These are phyloP conservation scores for Marasmius sp. DNA, from an alignment of 1,284 basidiomycete species.

Conservation along the genomic window DNA sequence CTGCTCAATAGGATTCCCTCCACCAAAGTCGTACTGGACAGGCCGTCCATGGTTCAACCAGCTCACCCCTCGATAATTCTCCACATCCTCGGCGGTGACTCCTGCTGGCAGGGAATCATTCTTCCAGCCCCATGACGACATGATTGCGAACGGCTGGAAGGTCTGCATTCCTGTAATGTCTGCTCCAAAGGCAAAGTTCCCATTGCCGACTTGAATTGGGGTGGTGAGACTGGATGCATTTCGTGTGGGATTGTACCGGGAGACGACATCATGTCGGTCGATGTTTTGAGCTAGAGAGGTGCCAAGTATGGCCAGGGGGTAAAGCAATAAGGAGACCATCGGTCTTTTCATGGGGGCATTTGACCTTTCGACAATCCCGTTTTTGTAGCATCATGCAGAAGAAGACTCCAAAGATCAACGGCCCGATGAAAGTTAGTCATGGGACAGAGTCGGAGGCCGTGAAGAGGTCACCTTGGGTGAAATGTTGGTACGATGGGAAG, in stretches of 20 bases:
- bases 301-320: not conserved
- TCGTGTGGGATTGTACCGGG: constrained; percentile 52
- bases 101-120: constrained; percentile 53
- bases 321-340: not conserved
- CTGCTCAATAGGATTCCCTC: constrained; percentile 47
- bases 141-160: constrained; percentile 47
- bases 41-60: constrained; percentile 50
- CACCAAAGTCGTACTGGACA: constrained; percentile 56
- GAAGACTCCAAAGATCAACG: no score
- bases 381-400: no score
- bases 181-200: constrained; percentile 60
- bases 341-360: no score
- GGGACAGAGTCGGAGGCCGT: no score
- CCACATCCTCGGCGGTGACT: constrained; percentile 41
- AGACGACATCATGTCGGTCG: constrained; percentile 44
- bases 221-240: constrained; percentile 46
- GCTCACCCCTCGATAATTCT: constrained; percentile 47
- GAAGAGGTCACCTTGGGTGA: no score
- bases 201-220: constrained; percentile 62
- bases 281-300: constrained; percentile 21
- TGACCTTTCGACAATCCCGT: no score
- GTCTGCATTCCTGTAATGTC: constrained; percentile 44
- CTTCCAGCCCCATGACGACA: constrained; percentile 65
- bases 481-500: no score
- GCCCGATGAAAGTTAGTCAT: no score